Evolutionary conservation across 768 basidiomycete genomes (phyloP).

Genomic region (Imleria badia): DNA sequence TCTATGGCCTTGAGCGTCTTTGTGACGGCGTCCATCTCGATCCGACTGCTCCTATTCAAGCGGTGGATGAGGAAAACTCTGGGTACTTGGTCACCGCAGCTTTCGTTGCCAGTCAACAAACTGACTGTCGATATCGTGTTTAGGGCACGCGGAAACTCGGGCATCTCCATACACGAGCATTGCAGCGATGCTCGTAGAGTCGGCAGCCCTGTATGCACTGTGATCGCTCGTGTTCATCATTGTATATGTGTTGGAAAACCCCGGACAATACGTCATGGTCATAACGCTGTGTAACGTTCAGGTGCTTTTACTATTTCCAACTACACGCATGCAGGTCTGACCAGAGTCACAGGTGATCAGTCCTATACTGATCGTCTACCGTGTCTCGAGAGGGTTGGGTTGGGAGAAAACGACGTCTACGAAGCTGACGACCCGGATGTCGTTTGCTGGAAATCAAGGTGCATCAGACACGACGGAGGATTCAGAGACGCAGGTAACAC

Average conservation of each 20-base stretch:
- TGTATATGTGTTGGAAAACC: neutral
- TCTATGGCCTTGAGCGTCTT: neutral
- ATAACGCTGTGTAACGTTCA: neutral
- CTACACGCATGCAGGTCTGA: neutral
- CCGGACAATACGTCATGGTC: neutral
- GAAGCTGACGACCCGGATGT: neutral
- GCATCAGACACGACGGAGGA: neutral
- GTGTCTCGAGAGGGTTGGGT: neutral
- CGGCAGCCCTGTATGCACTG: neutral
- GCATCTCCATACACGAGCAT: neutral
- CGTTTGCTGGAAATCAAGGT: neutral
- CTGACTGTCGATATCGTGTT: neutral
- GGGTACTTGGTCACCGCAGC: neutral
- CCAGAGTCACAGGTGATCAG: neutral
- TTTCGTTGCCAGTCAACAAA: neutral
- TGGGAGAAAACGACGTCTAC: neutral
- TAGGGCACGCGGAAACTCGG: neutral
- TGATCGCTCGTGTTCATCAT: neutral
- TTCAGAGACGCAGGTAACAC: too few species aligned
- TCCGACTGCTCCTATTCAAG: neutral
- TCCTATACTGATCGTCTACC: neutral
- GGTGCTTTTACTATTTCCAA: neutral
- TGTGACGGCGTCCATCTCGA: neutral
- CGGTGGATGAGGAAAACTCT: neutral
- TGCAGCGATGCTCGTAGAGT: neutral